Evolutionary conservation across 257 asterid species (phyloP), one percentile per base, ranked within the genome.

Genomic region (Osmanthus fragrans): DNA sequence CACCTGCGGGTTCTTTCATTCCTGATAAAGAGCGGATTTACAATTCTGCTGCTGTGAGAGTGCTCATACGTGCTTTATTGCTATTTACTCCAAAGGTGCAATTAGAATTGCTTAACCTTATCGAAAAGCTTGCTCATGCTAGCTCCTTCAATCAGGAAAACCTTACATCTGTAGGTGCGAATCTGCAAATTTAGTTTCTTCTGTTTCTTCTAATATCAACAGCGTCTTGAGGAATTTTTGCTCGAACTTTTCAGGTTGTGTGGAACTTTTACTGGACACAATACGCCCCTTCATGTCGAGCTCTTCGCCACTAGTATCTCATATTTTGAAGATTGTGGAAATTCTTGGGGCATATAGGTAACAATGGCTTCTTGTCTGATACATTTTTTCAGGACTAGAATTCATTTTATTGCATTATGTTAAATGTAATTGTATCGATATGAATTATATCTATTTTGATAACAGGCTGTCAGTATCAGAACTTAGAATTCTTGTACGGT

Each of bases 281-380:
- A 85, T 96, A 81, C 85, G 87, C 83, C 98, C 99, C 79, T 93
- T 96, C 88, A 88, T 93, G 83, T 88, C 92, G 7, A 89, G 97
- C 77, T 86, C 97, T 71, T 89, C 97, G 5, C 93, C 89, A 1
- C 76, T 93, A 82, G 96, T 92, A 81, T 86, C 95, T 79, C 93
- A 90, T 74, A 90, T 95, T 71, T 76, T 96, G 84, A 92, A 93
- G 85, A 90, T 93, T 80, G 94, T 96, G 80, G 98, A 96, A 83
- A 96, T 93, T 83, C 98, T 96, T 81, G 99, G 99, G 74, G 91
- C 99, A 54, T 90, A 93, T 79, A 91, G 94, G 99, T 96, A 85
- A 86, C 72, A 66, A 18, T 77, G 72, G 51, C 77, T 74, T 79
- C 25, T 45, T 65, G 56, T 56, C 49, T 78, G 67, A 73, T 47